Base-by-base conservation (phyloP, 805 yeast species). In the Barnettozyma sucrosica region DNA sequence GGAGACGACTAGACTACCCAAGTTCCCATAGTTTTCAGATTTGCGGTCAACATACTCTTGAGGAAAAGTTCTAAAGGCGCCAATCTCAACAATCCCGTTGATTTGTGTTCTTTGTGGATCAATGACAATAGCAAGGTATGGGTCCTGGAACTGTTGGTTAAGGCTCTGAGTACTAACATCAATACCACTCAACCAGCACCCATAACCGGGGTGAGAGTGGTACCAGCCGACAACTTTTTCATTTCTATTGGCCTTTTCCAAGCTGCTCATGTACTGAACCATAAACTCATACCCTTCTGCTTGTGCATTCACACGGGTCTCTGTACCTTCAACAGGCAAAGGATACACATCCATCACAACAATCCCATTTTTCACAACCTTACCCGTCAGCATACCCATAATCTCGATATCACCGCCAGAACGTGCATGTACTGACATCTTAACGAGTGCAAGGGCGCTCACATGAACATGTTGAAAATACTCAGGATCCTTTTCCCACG, bases 181-280 rank as follows among this genome's bases (percentile, higher is more conserved):
- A 36, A 92, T 89, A 4, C 93, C 95, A 46, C 93, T 83, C 39
- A 92, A 66, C 97, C 97, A 92, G 64, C 97, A 90, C 16, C 97
- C 97, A 64, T 89, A 92, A 0, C 97, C 96, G 0, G 99, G 99
- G 65, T 92, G 99, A 74, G 98, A 89, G 65, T 92, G 99, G 66
- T 93, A 92, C 99, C 99, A 92, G 9, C 99, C 99, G 14, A 93
- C 87, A 20, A 92, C 85, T 55, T 85, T 77, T 52, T 85, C 83
- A n/a, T 62, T 51, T n/a, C 77, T 64, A 1, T 78, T 79, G 18
- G 74, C 68, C 23, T 68, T 65, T 58, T 77, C 77, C 51, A 78
- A 63, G 37, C 74, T 69, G 46, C 82, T 82, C 44, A 86, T 68
- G 64, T 86, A 89, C 50, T 80, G 83, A 2, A 90, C 93, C 96